Evolutionary conservation across 2,329 filamentous ascomycete genomes (phyloP).

Genomic region (Beauveria brongniartii): DNA sequence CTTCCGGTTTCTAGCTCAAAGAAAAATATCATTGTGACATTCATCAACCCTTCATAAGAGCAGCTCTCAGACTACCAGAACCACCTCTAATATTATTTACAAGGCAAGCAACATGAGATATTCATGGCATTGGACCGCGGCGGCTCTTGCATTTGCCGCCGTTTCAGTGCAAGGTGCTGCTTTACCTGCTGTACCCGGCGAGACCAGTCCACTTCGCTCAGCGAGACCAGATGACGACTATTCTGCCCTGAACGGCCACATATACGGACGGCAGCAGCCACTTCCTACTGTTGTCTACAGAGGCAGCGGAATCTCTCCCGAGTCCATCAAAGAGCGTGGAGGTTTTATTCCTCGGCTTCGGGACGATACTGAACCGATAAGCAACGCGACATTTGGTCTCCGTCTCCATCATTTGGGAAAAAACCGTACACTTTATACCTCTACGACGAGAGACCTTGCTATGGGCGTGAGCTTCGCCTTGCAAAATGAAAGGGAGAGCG

Average conservation of each 20-base stretch:
- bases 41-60: neutral
- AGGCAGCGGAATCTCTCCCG: neutral
- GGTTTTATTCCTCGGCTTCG: neutral
- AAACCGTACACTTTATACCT: neutral
- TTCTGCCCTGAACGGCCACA: neutral
- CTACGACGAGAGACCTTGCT: neutral
- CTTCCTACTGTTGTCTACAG: neutral
- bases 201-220: neutral
- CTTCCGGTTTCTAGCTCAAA: neutral
- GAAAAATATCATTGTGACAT: neutral
- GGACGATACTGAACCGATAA: neutral
- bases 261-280: neutral
- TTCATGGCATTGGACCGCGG: neutral
- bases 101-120: neutral
- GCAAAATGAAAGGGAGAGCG: neutral
- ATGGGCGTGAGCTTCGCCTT: neutral
- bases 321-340: neutral
- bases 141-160: neutral
- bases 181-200: neutral
- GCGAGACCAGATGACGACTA: neutral
- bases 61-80: neutral
- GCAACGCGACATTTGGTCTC: neutral
- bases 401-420: neutral
- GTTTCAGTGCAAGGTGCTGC: neutral
- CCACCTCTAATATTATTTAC: neutral